Base-by-base conservation (phyloP, 495 filamentous ascomycete genomes). In the Neurospora pannonica region DNA sequence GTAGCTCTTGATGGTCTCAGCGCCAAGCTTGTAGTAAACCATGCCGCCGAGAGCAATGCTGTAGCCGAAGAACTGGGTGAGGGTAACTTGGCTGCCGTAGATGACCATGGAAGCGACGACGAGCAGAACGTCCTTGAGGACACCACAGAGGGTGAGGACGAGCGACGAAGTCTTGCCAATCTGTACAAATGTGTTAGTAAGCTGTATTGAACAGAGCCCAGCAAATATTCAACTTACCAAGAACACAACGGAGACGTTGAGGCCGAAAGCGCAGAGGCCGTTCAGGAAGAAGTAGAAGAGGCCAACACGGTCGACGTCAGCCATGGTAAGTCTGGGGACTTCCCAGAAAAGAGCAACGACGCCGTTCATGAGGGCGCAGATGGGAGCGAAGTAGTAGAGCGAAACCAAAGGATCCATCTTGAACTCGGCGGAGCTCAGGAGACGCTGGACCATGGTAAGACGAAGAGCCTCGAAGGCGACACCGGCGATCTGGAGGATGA, bases 381-480 rank as follows among this genome's bases (percentile, higher is more conserved):
- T 90, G 8, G 94, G 94, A 11, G 95, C 94, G 78, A 95, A 98
- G 87, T 98, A 97, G 89, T 97, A 98, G 13, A 98, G 89, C 9
- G 95, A 97, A 42, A 98, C 94, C 46, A 97, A 88, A 71, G 94
- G 94, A 82, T 98, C 94, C 94, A 98, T 98, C 90, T 97, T 97
- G 89, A 90, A 97, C 85, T 97, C 94, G 71, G 92, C 87, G 13
- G 92, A 93, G 88, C 90, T 94, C 72, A 98, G 89, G 70, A 98
- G 87, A 60, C 90, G 90, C 86, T 97, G 91, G 62, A 98, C 93
- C 92, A 98, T 91, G 82, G 94, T 93, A 77, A 98, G 88, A 78
- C 94, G 93, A 77, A 93, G 90, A 72, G 94, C 94, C 85, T 98
- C 94, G 82, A 97, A 97, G 79, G 91, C 79, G 79, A 98, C 91